These are phyloP conservation scores for Trypanosoma vivax DNA, from an alignment of 208 protist species.

Conservation along the genomic window DNA sequence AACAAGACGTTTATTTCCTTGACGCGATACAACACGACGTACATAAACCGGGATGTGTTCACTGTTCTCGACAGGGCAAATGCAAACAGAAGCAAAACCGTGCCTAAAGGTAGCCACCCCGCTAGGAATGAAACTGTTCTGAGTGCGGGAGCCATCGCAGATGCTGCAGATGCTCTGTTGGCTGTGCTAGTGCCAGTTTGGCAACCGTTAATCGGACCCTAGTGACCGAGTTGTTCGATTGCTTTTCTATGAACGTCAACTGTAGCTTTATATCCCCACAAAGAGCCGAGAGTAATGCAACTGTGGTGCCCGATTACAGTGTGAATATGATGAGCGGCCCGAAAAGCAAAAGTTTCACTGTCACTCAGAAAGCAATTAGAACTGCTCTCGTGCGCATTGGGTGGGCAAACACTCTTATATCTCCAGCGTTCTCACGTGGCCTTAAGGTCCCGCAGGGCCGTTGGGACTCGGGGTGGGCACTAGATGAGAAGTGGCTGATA, in stretches of 20 bases:
- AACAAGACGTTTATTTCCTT: conserved; percentile 17
- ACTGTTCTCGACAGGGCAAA: conserved; percentile 18
- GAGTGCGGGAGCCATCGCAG: conserved; percentile 1
- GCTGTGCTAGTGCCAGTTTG: conserved; percentile 2
- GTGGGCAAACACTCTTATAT: conserved; percentile 4
- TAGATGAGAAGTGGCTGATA: conserved; percentile 3
- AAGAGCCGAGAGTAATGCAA: neutral
- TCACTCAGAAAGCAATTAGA: conserved; percentile 11
- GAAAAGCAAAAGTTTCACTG: neutral
- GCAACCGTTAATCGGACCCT: conserved; percentile 8
- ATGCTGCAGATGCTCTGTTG: conserved; percentile 12
- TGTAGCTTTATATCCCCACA: conserved; percentile 6
- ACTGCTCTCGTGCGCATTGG: neutral
- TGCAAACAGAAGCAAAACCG: no score
- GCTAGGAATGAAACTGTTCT: neutral
- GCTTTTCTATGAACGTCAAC: conserved; percentile 18
- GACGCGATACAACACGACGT: conserved; percentile 21
- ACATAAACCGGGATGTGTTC: conserved; percentile 18
- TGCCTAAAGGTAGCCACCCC: no score
- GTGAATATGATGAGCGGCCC: neutral
- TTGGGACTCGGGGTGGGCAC: neutral
- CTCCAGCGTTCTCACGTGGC: conserved; percentile 4
- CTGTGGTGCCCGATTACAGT: conserved; percentile 5
- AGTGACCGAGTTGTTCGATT: conserved; percentile 18
- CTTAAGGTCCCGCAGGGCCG: conserved; percentile 3